A percentile compares a stretch with the other conserved stretches of the same genome.
These are phyloP conservation scores for Zymoseptoria pseudotritici DNA, from an alignment of 2,329 filamentous ascomycete species.

Conservation along the genomic window DNA sequence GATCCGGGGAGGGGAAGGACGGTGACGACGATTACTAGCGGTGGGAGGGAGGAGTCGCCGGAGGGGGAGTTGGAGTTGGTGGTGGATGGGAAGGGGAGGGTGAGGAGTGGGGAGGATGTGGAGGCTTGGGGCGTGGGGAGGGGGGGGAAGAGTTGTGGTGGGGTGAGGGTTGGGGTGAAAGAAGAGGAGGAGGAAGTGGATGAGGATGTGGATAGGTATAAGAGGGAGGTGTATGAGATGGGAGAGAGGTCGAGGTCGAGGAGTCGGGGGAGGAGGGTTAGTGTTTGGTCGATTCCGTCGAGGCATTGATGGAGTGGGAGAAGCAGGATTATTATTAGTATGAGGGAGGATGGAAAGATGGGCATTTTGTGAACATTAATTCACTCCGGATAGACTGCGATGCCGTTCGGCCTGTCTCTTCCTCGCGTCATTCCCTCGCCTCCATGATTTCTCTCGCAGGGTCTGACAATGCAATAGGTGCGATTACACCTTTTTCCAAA, in stretches of 20 bases:
- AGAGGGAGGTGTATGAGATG: background rate
- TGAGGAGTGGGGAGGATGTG: background rate
- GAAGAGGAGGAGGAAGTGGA: background rate
- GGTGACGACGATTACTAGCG: slow-evolving; percentile 10
- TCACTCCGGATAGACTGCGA: too few relatives aligned
- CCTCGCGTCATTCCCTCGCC: too few relatives aligned
- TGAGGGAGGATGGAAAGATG: too few relatives aligned
- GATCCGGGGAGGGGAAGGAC: slow-evolving; percentile 12
- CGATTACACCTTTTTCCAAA: too few relatives aligned
- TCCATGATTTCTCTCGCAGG: too few relatives aligned
- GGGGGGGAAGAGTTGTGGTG: background rate
- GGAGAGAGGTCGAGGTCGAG: background rate
- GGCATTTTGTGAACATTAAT: too few relatives aligned
- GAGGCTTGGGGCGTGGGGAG: background rate
- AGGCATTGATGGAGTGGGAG: background rate
- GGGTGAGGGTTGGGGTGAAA: background rate
- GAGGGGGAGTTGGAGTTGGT: background rate
- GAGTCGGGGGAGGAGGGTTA: background rate
- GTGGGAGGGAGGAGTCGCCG: too few relatives aligned
- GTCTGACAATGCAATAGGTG: too few relatives aligned
- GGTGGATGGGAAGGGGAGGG: background rate
- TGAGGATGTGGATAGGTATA: background rate
- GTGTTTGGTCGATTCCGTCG: background rate
- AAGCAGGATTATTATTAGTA: too few relatives aligned
- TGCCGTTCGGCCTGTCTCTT: too few relatives aligned